Conservation (phyloP, 345 rosid species). For the Aquilaria sinensis region DNA sequence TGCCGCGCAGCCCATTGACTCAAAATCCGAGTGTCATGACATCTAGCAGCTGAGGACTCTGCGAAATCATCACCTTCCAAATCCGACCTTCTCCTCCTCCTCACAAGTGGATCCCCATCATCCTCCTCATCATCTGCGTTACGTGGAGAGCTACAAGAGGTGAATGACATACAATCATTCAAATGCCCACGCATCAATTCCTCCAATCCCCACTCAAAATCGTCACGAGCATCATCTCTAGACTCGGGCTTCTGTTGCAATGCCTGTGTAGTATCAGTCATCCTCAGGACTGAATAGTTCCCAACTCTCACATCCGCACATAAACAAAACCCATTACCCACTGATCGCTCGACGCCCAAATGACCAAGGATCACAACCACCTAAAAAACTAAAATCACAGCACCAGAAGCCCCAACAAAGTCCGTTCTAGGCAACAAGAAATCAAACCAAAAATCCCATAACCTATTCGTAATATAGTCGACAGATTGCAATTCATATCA, state of each 20-base stretch:
- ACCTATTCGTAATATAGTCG: conserved; percentile 9
- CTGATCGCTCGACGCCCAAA: conserved; percentile 5
- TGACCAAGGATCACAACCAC: neutral
- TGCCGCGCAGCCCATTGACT: conserved; percentile 97
- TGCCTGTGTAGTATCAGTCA: conserved; percentile 68
- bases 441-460: neutral
- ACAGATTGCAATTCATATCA: conserved; percentile 20
- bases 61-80: conserved; percentile 86
- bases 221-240: conserved; percentile 42
- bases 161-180: conserved; percentile 84
- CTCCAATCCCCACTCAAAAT: conserved; percentile 73
- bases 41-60: conserved; percentile 88
- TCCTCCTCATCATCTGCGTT: conserved; percentile 66
- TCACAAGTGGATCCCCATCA: conserved; percentile 73
- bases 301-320: conserved; percentile 8
- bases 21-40: conserved; percentile 78
- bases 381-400: neutral
- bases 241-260: conserved; percentile 79
- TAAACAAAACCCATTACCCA: conserved; percentile 21
- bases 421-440: conserved; percentile 6
- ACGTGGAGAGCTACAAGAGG: conserved; percentile 73
- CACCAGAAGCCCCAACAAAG: neutral
- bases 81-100: conserved; percentile 81
- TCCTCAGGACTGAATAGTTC: conserved; percentile 24
- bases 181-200: conserved; percentile 87